phyloP scores from a whole-genome alignment of 768 basidiomycete genomes.

The Mycena rosella region DNA sequence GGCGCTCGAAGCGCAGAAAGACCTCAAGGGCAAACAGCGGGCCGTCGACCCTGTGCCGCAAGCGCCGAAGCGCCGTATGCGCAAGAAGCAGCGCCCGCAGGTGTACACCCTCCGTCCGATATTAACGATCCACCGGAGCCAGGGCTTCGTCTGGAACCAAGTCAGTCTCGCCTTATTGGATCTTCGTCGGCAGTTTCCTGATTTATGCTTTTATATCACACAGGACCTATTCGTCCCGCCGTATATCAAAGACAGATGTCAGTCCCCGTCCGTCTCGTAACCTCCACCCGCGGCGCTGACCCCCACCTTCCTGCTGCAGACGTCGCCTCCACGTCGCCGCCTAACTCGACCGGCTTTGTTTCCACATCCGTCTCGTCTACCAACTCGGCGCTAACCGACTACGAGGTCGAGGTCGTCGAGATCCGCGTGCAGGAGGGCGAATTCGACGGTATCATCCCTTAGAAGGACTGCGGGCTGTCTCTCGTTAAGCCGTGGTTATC shows the following conservation, averaged over 20 bases:
- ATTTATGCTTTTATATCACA: conserved; percentile 11
- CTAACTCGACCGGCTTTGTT: conserved; percentile 73
- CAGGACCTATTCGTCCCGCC: conserved; percentile 90
- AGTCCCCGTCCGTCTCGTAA: conserved; percentile 53
- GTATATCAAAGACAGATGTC: conserved; percentile 92
- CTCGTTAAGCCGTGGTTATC: too few species aligned
- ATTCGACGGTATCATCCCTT: conserved; percentile 77
- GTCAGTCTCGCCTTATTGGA: conserved; percentile 53
- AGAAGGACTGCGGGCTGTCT: not conserved
- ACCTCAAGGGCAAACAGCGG: conserved; percentile 82
- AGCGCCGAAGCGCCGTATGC: conserved; percentile 60
- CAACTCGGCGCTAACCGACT: conserved; percentile 76
- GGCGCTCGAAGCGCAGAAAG: conserved; percentile 41
- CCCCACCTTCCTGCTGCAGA: conserved; percentile 56
- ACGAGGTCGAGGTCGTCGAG: conserved; percentile 90
- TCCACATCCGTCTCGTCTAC: conserved; percentile 78
- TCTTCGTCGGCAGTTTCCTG: not conserved
- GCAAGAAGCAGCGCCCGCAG: conserved; percentile 62
- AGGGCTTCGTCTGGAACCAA: conserved; percentile 95
- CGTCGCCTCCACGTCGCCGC: conserved; percentile 86
- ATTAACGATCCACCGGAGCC: conserved; percentile 87
- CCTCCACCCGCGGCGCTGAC: not conserved
- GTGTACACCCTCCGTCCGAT: conserved; percentile 82
- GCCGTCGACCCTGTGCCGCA: conserved; percentile 74
- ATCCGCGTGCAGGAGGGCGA: conserved; percentile 87